Percentiles rank a stretch among this genome's conserved stretches.
Conservation (phyloP, 805 yeast species). For the Candida ortonii region DNA sequence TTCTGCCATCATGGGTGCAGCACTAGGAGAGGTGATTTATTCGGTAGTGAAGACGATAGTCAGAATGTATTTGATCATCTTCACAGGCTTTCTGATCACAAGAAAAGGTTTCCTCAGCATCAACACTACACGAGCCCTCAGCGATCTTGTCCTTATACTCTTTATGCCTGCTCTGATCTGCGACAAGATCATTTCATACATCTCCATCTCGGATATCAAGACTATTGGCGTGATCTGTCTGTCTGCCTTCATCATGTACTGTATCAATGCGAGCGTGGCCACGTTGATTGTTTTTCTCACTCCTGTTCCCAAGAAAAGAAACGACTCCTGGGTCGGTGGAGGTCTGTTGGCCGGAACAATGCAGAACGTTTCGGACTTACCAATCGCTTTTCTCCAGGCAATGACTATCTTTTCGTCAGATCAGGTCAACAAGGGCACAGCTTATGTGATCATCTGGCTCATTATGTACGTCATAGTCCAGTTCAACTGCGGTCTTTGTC, state of each 20-base stretch:
- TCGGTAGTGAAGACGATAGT: constrained; percentile 73
- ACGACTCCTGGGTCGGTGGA: constrained; percentile 64
- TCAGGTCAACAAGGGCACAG: constrained; percentile 38
- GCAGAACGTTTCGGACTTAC: constrained; percentile 74
- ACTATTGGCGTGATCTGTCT: constrained; percentile 63
- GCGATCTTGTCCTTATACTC: constrained; percentile 59
- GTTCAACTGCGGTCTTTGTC: constrained; percentile 51
- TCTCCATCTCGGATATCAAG: constrained; percentile 63
- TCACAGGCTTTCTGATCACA: constrained; percentile 62
- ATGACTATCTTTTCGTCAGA: constrained; percentile 41
- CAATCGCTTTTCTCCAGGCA: constrained; percentile 73
- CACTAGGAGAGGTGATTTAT: constrained; percentile 30
- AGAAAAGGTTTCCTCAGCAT: constrained; percentile 56
- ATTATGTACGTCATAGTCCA: constrained; percentile 51
- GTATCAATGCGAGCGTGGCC: constrained; percentile 49
- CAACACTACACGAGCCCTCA: constrained; percentile 58
- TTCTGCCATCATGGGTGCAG: constrained; percentile 21
- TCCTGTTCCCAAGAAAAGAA: constrained; percentile 48
- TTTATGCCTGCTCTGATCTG: constrained; percentile 68
- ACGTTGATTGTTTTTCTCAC: constrained; percentile 29
- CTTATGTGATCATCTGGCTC: constrained; percentile 56
- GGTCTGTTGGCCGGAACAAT: constrained; percentile 65
- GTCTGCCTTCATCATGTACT: constrained; percentile 49
- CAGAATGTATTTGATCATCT: constrained; percentile 69
- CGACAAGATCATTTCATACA: constrained; percentile 57